phyloP scores from a whole-genome alignment of 306 rosid species.

The Cyclanthera cordifolia region DNA sequence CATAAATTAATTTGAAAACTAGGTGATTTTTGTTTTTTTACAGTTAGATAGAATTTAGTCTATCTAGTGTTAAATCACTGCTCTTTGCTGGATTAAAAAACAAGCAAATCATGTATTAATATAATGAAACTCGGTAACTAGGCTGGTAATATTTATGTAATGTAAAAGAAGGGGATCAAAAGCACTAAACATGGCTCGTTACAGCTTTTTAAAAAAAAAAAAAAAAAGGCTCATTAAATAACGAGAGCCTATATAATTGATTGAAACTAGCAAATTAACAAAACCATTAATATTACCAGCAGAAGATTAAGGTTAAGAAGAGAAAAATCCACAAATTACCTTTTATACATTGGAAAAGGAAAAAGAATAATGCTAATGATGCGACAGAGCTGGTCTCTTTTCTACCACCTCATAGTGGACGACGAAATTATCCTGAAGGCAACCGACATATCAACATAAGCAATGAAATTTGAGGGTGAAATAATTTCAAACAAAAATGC shows the following conservation, averaged over 20 bases:
- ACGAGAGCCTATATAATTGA: not conserved
- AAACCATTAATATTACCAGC: not conserved
- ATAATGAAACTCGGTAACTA: no score
- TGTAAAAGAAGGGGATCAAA: not conserved
- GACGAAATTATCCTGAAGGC: constrained; percentile 71
- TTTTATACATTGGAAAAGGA: not conserved
- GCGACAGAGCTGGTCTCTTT: constrained; percentile 48
- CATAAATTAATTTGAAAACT: no score
- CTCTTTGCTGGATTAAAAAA: no score
- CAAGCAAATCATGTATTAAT: not conserved
- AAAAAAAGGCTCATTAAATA: not conserved
- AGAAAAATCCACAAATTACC: not conserved
- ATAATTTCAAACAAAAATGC: no score
- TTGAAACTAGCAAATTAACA: constrained; percentile 10
- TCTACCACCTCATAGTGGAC: constrained; percentile 62
- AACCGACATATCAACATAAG: not conserved
- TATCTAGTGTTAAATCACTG: no score
- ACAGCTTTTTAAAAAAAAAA: not conserved
- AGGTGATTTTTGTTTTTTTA: no score
- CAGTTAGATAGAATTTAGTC: no score
- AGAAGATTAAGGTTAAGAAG: not conserved
- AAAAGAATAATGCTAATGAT: constrained; percentile 12
- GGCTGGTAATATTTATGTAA: not conserved
- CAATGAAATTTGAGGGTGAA: not conserved
- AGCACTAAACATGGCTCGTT: constrained; percentile 10